A percentile compares a stretch with the other conserved stretches of the same genome.
Conservation (phyloP, 192 early-diverging fungal species). For the Thamnidium elegans region DNA sequence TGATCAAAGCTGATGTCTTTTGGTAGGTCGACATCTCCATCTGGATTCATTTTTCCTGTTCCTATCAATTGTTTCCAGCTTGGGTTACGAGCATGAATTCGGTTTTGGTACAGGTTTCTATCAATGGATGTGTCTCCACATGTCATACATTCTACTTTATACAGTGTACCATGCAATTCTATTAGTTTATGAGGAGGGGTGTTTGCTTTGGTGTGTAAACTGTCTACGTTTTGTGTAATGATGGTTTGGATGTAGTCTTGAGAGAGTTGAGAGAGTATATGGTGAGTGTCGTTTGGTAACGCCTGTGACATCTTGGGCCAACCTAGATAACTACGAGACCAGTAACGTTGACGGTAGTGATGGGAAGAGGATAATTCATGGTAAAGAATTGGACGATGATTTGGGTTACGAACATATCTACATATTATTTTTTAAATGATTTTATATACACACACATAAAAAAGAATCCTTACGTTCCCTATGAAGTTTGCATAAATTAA, state of each 20-base stretch:
- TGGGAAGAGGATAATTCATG: conserved; percentile 64
- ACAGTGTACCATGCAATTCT: conserved; percentile 87
- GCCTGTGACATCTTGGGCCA: conserved; percentile 67
- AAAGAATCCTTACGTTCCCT: background rate
- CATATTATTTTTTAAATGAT: conserved; percentile 17
- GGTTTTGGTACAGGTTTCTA: conserved; percentile 62
- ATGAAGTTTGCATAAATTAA: background rate
- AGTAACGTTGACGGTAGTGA: conserved; percentile 77
- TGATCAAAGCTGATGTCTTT: conserved; percentile 50
- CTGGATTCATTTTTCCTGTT: conserved; percentile 58
- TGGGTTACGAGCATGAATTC: conserved; percentile 69
- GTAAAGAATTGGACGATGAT: conserved; percentile 83
- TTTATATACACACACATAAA: background rate
- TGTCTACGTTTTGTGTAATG: conserved; percentile 94
- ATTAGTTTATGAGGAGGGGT: conserved; percentile 45
- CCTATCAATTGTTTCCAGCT: conserved; percentile 35
- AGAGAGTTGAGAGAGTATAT: conserved; percentile 49
- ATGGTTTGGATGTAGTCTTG: conserved; percentile 52
- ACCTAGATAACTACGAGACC: conserved; percentile 86
- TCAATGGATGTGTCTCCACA: conserved; percentile 54
- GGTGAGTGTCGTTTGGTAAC: conserved; percentile 73
- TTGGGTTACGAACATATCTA: conserved; percentile 65
- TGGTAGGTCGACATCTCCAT: conserved; percentile 79
- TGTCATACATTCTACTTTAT: conserved; percentile 66
- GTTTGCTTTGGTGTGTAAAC: conserved; percentile 66